Evolutionary conservation across 495 filamentous ascomycete species (phyloP).

Genomic region (Penicillium crystallinum): DNA sequence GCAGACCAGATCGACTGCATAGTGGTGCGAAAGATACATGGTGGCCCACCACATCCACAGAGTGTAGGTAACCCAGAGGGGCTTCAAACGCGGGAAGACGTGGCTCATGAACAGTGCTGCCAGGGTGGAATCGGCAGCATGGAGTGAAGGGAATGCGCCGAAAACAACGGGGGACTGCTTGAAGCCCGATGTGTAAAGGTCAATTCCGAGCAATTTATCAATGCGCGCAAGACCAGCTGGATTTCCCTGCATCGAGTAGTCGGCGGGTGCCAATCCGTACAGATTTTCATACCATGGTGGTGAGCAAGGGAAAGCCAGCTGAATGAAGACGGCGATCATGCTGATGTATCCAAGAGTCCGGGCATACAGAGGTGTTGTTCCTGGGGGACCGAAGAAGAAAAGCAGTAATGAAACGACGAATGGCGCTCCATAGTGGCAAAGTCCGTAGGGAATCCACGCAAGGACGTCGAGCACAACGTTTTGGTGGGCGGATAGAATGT

Average conservation of each 20-base stretch:
- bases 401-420: slow-evolving; percentile 67
- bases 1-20: slow-evolving; percentile 86
- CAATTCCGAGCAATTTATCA: slow-evolving; percentile 80
- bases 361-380: slow-evolving; percentile 78
- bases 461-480: slow-evolving; percentile 75
- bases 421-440: slow-evolving; percentile 82
- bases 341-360: slow-evolving; percentile 89
- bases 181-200: slow-evolving; percentile 88
- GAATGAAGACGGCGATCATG: slow-evolving; percentile 75
- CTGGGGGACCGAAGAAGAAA: slow-evolving; percentile 84
- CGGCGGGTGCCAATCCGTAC: slow-evolving; percentile 81
- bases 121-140: slow-evolving; percentile 78
- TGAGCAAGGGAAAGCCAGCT: slow-evolving; percentile 86
- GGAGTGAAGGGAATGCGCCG: slow-evolving; percentile 88
- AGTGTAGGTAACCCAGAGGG: slow-evolving; percentile 73
- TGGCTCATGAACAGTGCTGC: slow-evolving; percentile 91
- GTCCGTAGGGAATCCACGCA: slow-evolving; percentile 89
- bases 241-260: slow-evolving; percentile 83
- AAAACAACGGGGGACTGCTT: slow-evolving; percentile 86
- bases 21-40: slow-evolving; percentile 95
- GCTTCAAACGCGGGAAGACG: slow-evolving; percentile 73
- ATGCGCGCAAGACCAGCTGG: slow-evolving; percentile 86
- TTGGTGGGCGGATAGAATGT: slow-evolving; percentile 86
- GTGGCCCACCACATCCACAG: slow-evolving; percentile 98
- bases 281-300: slow-evolving; percentile 94